Evolutionary conservation across 306 rosid species (phyloP).

Genomic region (Erythrophleum fordii): DNA sequence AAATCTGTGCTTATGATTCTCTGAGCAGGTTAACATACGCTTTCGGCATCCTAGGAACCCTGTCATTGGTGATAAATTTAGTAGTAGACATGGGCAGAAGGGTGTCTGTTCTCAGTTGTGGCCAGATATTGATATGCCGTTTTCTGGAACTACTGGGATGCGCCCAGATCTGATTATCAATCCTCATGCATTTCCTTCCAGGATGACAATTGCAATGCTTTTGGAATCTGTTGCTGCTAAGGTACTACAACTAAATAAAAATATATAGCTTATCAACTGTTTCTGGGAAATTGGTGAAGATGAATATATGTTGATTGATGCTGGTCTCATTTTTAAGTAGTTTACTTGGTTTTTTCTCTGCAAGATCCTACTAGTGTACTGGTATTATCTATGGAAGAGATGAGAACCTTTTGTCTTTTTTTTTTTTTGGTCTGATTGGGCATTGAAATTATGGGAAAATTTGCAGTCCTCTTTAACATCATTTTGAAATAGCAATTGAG

Average conservation of each 20-base stretch:
- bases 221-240: slow-evolving; percentile 97
- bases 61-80: slow-evolving; percentile 92
- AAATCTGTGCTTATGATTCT: slow-evolving; percentile 17
- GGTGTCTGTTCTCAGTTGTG: slow-evolving; percentile 99
- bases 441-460: not conserved
- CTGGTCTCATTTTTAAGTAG: not conserved
- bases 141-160: slow-evolving; percentile 91
- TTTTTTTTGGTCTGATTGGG: not conserved
- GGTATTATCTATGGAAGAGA: not conserved
- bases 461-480: not conserved
- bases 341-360: not conserved
- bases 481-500: not conserved
- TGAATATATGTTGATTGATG: not conserved
- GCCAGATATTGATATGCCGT: slow-evolving; percentile 99
- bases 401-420: not conserved
- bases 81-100: slow-evolving; percentile 98
- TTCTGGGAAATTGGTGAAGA: slow-evolving; percentile 5
- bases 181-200: slow-evolving; percentile 99
- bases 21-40: slow-evolving; percentile 80
- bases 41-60: slow-evolving; percentile 96
- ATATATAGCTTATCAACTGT: not conserved
- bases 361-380: not conserved
- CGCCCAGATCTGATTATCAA: slow-evolving; percentile 98
- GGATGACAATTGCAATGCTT: slow-evolving; percentile 99
- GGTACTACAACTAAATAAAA: slow-evolving; percentile 52